These are phyloP conservation scores for Chrysosporium queenslandicum DNA, from an alignment of 2,329 filamentous ascomycete species.

Conservation along the genomic window DNA sequence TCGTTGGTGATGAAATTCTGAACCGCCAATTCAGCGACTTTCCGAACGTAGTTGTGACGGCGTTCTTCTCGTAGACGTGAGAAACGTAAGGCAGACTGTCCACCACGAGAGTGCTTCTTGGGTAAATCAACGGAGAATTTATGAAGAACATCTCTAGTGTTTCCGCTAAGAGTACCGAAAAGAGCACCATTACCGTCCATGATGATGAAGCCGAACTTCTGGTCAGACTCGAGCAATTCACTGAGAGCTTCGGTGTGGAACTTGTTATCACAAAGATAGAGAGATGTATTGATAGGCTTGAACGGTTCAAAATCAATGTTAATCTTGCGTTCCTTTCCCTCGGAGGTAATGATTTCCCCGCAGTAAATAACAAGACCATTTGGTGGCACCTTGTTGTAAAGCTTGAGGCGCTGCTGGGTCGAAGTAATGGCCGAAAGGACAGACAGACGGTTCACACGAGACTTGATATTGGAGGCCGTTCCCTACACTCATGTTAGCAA, in stretches of 20 bases:
- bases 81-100: constrained; percentile 98
- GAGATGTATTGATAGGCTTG: constrained; percentile 98
- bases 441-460: constrained; percentile 95
- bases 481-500: constrained; percentile 47
- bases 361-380: constrained; percentile 98
- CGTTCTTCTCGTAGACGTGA: constrained; percentile 98
- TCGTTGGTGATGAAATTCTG: constrained; percentile 98
- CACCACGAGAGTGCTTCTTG: constrained; percentile 99
- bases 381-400: constrained; percentile 97
- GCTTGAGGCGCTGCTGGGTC: constrained; percentile 95
- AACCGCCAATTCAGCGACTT: constrained; percentile 93
- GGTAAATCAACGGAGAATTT: constrained; percentile 98
- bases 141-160: constrained; percentile 92
- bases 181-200: constrained; percentile 99
- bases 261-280: constrained; percentile 99
- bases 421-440: constrained; percentile 97
- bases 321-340: constrained; percentile 98
- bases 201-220: constrained; percentile 98
- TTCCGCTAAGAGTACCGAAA: constrained; percentile 92
- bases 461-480: constrained; percentile 99
- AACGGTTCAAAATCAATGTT: constrained; percentile 99
- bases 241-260: constrained; percentile 97
- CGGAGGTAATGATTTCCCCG: constrained; percentile 97
- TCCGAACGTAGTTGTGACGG: constrained; percentile 98
- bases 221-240: constrained; percentile 94